Base-by-base conservation (phyloP, 331 rosid species). In the Stylosanthes scabra region DNA sequence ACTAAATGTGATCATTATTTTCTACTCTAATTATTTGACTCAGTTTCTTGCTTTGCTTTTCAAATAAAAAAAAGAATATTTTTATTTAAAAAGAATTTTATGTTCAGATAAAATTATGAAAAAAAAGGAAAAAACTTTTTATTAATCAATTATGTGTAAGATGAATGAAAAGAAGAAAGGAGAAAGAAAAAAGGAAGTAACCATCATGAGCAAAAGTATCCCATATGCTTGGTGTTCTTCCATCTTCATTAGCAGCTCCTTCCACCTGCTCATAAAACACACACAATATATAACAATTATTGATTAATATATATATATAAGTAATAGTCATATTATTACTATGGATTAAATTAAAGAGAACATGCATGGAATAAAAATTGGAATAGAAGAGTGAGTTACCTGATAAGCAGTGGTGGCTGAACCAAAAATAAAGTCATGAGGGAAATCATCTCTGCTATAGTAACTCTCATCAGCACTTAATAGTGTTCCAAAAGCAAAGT, bases 191-290 rank as follows among this genome's bases (percentile, higher is more conserved):
- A 62, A 11, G 25, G n/a, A 9, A 62, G 59, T 29, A 71, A 88
- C 93, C 96, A 46, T 63, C 84, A 15, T 83, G 85, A 3, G 90
- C 79, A 66, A 58, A 88, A 31, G 94, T 83, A 54, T 89, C 96
- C 85, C 86, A 87, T 28, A 91, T 87, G 82, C 90, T 84, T 2
- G 96, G 86, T 37, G 89, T 89, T 69, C 94, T 88, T 8, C 92
- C 96, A 62, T 92, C 97, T 85, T 90, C 71, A 6, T 62, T 65
- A 7, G 92, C 90, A 11, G 96, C 97, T 67, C 92, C 96, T 65
- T 92, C 97, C 13, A 86, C 93, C 93, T 86, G 9, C 1, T 41
- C 11, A 31, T 31, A 41, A 39, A 41, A 8, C 46, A 41, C 46
- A 41, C 10, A 41, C 46, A 41, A 41, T 8, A 41, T 41, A 41